phyloP scores from a whole-genome alignment of 805 yeast genomes.

The Candida namnaoensis region DNA sequence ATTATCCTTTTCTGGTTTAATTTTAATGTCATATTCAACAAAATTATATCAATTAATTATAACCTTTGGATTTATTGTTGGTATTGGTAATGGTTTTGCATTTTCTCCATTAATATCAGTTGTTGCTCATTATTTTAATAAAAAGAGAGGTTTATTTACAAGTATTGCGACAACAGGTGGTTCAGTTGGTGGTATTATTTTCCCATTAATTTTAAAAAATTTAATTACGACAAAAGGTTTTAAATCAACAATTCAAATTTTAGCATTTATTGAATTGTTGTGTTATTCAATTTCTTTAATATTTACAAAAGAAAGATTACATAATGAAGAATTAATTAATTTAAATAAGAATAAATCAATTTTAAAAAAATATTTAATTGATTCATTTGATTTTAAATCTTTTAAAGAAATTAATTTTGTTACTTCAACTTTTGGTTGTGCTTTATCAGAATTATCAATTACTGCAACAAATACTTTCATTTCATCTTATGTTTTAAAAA shows the following conservation, averaged over 20 bases:
- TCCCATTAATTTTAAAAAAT: slow-evolving; percentile 42
- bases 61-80: slow-evolving; percentile 43
- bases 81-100: slow-evolving; percentile 49
- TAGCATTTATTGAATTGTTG: slow-evolving; percentile 34
- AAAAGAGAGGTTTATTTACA: slow-evolving; percentile 45
- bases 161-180: slow-evolving; percentile 44
- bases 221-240: slow-evolving; percentile 38
- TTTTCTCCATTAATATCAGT: slow-evolving; percentile 51
- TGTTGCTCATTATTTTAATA: slow-evolving; percentile 56
- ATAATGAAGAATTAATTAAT: slow-evolving; percentile 19
- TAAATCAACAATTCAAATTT: slow-evolving; percentile 46
- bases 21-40: slow-evolving; percentile 41
- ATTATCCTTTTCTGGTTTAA: slow-evolving; percentile 37
- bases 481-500: slow-evolving; percentile 39
- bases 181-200: slow-evolving; percentile 43
- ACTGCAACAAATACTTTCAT: slow-evolving; percentile 37
- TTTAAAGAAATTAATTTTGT: slow-evolving; percentile 35
- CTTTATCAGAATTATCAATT: slow-evolving; percentile 37
- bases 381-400: slow-evolving; percentile 26
- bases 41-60: slow-evolving; percentile 51
- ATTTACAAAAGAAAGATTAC: slow-evolving; percentile 35
- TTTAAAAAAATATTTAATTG: slow-evolving; percentile 16
- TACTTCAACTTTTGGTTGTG: slow-evolving; percentile 33
- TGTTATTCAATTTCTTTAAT: slow-evolving; percentile 23
- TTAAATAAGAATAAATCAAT: slow-evolving; percentile 17